A percentile compares a stretch with the other conserved stretches of the same genome.
These are phyloP conservation scores for Nemophila menziesii DNA, from an alignment of 257 asterid genomes.

Conservation along the genomic window DNA sequence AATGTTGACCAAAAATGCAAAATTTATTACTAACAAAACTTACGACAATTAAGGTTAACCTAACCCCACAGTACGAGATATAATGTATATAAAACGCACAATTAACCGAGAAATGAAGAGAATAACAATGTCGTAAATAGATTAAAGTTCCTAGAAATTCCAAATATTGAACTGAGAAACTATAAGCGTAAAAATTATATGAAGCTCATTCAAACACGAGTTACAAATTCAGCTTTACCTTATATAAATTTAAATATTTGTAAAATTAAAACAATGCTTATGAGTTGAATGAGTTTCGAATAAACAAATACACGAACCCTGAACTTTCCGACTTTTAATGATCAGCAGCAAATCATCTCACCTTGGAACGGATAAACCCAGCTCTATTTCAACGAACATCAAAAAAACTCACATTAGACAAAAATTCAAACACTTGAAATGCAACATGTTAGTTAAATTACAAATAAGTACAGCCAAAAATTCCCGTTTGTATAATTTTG, in stretches of 20 bases:
- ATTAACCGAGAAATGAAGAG: too few species aligned
- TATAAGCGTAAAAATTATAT: not conserved
- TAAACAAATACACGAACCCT: conserved; percentile 13
- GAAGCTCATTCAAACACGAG: not conserved
- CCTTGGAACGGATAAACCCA: conserved; percentile 86
- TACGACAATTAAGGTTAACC: too few species aligned
- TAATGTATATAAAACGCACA: too few species aligned
- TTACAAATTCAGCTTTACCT: not conserved
- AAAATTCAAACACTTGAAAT: not conserved
- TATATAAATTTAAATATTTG: not conserved
- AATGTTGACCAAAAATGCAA: too few species aligned
- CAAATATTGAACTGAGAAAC: too few species aligned
- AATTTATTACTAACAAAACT: too few species aligned
- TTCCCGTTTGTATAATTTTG: not conserved
- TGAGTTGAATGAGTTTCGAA: conserved; percentile 4
- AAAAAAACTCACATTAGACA: conserved; percentile 34
- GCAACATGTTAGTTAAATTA: not conserved
- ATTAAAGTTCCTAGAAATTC: too few species aligned
- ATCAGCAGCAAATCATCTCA: conserved; percentile 42
- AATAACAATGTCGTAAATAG: too few species aligned
- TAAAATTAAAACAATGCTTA: conserved; percentile 13
- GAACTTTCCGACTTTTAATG: conserved; percentile 15
- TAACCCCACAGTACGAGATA: too few species aligned
- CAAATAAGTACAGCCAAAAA: conserved; percentile 5
- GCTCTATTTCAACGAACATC: conserved; percentile 53